Conservation (phyloP, 2,329 filamentous ascomycete genomes). For the Daldinia eschscholtzii region DNA sequence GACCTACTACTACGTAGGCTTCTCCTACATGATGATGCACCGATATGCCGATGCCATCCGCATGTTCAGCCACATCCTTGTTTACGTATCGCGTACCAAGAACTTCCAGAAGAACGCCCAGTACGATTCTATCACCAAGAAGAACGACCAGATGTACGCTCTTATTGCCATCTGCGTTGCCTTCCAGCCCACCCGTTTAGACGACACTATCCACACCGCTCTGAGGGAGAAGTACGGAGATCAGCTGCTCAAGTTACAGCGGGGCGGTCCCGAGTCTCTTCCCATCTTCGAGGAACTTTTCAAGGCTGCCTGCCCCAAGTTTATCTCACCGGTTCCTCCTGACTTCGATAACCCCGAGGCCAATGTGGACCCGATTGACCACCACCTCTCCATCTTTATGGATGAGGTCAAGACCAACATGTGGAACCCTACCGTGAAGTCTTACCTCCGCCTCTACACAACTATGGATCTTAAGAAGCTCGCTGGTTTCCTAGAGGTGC, state of each 20-base stretch:
- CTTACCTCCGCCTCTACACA: constrained; percentile 98
- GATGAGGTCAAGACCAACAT: constrained; percentile 99
- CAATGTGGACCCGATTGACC: constrained; percentile 97
- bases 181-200: constrained; percentile 95
- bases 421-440: constrained; percentile 97
- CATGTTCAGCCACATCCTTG: constrained; percentile 99
- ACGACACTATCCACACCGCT: constrained; percentile 98
- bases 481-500: constrained; percentile 94
- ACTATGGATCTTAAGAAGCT: constrained; percentile 99
- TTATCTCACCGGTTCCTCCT: constrained; percentile 96
- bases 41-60: constrained; percentile 98
- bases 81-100: constrained; percentile 99
- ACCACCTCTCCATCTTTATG: constrained; percentile 98
- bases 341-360: constrained; percentile 97
- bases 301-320: constrained; percentile 97
- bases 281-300: constrained; percentile 99
- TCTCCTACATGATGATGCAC: constrained; percentile 99
- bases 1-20: constrained; percentile 99
- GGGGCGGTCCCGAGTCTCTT: constrained; percentile 92
- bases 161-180: constrained; percentile 98
- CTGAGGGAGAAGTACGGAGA: constrained; percentile 99
- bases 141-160: constrained; percentile 99
- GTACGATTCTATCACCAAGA: constrained; percentile 99
- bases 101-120: constrained; percentile 99
- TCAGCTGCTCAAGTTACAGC: constrained; percentile 96